Conservation (phyloP, 75 land plant genomes). For the Sequoiadendron giganteum region DNA sequence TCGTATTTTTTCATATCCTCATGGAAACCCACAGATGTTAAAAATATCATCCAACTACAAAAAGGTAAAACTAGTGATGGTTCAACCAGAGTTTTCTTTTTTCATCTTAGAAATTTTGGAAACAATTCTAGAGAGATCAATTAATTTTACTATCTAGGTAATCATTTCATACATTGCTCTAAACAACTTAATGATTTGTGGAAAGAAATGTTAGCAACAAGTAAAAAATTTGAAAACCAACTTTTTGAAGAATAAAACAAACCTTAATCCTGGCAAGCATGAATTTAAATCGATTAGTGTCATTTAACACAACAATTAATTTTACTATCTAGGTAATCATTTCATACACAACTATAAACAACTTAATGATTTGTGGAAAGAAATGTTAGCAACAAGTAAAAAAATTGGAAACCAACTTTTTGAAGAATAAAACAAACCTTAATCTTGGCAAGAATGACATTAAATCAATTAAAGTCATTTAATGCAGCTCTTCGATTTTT, state of each 20-base stretch:
- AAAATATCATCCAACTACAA: background rate
- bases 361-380: too few species aligned
- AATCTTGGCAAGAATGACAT: conserved; percentile 33
- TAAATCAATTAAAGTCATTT: conserved; percentile 42
- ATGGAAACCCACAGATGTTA: background rate
- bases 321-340: too few species aligned
- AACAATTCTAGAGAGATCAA: too few species aligned
- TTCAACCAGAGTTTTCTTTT: background rate
- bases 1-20: background rate
- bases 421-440: conserved; percentile 7
- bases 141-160: background rate
- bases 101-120: background rate
- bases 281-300: conserved; percentile 39
- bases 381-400: too few species aligned
- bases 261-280: conserved; percentile 33
- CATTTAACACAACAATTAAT: too few species aligned
- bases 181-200: background rate
- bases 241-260: too few species aligned
- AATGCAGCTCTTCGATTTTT: conserved; percentile 29
- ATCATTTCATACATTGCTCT: background rate
- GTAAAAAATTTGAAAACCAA: too few species aligned
- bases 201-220: too few species aligned
- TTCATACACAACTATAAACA: too few species aligned
- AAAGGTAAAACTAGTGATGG: background rate
- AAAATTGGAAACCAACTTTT: too few species aligned